Evolutionary conservation across 345 rosid species (phyloP).

Genomic region (Alliaria petiolata): DNA sequence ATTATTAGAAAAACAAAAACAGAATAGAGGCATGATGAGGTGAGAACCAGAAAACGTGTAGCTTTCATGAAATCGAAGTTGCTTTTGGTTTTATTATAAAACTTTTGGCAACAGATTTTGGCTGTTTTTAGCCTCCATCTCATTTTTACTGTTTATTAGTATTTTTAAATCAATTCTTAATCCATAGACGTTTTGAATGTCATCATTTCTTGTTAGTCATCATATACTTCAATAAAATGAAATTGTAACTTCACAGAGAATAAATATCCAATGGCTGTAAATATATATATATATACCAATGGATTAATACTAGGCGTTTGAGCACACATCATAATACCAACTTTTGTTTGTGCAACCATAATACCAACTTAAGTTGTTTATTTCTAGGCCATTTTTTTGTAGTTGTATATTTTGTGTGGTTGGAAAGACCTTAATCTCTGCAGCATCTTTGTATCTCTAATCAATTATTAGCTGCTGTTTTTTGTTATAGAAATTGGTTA

Average conservation of each 20-base stretch:
- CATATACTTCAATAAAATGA: too few species aligned
- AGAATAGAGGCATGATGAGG: background rate
- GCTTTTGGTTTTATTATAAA: constrained; percentile 12
- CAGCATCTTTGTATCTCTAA: background rate
- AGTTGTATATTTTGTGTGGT: background rate
- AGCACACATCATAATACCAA: too few species aligned
- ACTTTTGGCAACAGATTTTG: constrained; percentile 14
- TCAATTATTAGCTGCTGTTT: background rate
- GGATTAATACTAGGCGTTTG: background rate
- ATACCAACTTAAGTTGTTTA: background rate
- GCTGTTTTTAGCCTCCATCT: constrained; percentile 13
- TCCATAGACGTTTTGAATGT: background rate
- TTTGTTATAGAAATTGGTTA: background rate
- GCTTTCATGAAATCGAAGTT: constrained; percentile 2
- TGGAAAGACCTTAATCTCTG: background rate
- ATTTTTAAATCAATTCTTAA: background rate
- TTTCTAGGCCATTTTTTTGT: background rate
- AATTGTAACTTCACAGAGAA: background rate
- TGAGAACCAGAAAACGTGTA: constrained; percentile 20
- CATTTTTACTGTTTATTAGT: background rate
- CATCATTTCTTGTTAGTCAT: background rate
- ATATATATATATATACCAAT: too few species aligned
- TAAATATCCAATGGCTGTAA: too few species aligned
- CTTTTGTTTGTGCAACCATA: too few species aligned
- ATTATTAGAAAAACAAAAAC: background rate